Percentiles rank a stretch among this genome's conserved stretches.
phyloP scores from a whole-genome alignment of 176 grass and related monocot genomes.

The maize (Zea mays) region DNA sequence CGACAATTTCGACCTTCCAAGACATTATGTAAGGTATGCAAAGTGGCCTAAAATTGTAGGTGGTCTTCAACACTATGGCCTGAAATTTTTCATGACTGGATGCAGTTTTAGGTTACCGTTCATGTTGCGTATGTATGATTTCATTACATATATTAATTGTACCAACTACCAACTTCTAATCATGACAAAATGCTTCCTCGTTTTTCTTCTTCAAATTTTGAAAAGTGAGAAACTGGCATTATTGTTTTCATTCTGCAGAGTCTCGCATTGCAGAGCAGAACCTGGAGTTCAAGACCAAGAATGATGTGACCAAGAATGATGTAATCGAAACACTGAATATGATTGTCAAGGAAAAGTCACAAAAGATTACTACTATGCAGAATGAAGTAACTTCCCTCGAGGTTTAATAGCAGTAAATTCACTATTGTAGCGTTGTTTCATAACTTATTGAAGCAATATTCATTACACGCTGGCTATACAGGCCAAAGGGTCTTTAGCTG shows the following conservation, averaged over 20 bases:
- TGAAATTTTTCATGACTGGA: too few species aligned
- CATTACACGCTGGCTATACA: constrained; percentile 29
- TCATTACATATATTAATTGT: too few species aligned
- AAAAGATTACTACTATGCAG: constrained; percentile 54
- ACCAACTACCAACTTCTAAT: background rate
- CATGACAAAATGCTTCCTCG: background rate
- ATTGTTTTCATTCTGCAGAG: constrained; percentile 45
- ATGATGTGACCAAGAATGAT: constrained; percentile 65
- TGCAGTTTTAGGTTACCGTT: too few species aligned
- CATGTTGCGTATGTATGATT: too few species aligned
- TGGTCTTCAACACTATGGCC: too few species aligned
- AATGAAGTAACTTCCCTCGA: constrained; percentile 60
- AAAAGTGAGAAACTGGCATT: background rate
- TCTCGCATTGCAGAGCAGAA: constrained; percentile 40
- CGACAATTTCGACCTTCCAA: too few species aligned
- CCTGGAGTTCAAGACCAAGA: constrained; percentile 65
- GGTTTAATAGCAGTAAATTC: constrained; percentile 1
- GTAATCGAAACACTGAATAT: constrained; percentile 51
- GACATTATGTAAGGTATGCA: too few species aligned
- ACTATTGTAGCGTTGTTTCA: background rate
- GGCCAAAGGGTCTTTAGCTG: constrained; percentile 49
- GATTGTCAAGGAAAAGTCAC: constrained; percentile 49
- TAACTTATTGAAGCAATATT: background rate
- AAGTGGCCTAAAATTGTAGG: too few species aligned
- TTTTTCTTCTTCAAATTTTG: constrained; percentile 16